These are phyloP conservation scores for Triticum dicoccoides DNA, from an alignment of 176 grass and related monocot species.

Conservation along the genomic window DNA sequence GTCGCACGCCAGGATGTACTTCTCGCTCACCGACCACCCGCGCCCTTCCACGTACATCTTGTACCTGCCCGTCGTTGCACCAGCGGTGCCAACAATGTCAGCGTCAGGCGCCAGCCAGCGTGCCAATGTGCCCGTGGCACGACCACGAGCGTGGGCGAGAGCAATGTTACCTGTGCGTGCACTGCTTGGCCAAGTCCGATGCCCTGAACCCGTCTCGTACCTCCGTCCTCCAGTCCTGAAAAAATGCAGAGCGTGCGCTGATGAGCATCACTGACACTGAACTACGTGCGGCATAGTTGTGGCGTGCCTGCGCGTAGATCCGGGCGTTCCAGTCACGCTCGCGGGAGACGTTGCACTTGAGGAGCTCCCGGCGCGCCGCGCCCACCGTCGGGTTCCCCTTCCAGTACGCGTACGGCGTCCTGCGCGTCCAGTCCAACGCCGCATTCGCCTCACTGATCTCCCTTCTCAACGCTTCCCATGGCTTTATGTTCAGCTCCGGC, in stretches of 20 bases:
- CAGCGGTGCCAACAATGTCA: no score
- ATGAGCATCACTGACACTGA: background rate
- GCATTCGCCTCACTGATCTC: conserved; percentile 41
- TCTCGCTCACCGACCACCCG: conserved; percentile 78
- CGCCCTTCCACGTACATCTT: conserved; percentile 72
- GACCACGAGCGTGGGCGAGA: no score
- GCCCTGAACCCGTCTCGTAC: conserved; percentile 53
- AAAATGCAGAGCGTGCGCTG: background rate
- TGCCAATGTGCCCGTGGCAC: no score
- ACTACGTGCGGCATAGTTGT: no score
- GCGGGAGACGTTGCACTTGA: conserved; percentile 60
- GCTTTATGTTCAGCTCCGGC: conserved; percentile 86
- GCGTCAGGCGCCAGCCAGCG: no score
- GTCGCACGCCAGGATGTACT: conserved; percentile 78
- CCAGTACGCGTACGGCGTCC: conserved; percentile 73
- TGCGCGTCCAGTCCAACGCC: conserved; percentile 53
- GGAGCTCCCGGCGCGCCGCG: conserved; percentile 44
- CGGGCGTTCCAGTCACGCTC: conserved; percentile 66
- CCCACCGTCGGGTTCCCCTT: conserved; percentile 69
- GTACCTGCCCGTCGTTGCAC: conserved; percentile 39
- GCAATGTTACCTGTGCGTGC: conserved; percentile 36
- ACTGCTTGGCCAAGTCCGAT: conserved; percentile 72
- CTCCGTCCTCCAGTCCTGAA: conserved; percentile 69
- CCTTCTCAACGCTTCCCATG: conserved; percentile 51
- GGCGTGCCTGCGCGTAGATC: conserved; percentile 47